Evolutionary conservation across 2,329 filamentous ascomycete genomes (phyloP).

Genomic region (Aspergillus flavus): DNA sequence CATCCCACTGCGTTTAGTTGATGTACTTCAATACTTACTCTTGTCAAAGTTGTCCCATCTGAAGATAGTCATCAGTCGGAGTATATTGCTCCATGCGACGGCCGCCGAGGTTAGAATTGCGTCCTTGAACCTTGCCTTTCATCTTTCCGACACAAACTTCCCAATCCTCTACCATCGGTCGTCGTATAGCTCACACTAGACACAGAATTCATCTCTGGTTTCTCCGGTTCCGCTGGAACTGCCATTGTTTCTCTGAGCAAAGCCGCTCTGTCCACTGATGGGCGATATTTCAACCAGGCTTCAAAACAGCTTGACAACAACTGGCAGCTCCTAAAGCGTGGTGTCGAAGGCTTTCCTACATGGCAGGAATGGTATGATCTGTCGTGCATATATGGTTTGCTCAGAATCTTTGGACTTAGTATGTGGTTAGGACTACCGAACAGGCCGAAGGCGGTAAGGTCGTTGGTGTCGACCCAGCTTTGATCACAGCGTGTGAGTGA

Average conservation of each 20-base stretch:
- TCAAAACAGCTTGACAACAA: slow-evolving; percentile 86
- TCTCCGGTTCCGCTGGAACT: slow-evolving; percentile 91
- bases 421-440: slow-evolving; percentile 63
- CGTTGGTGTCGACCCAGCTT: slow-evolving; percentile 86
- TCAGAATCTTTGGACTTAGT: slow-evolving; percentile 14
- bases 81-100: slow-evolving; percentile 96
- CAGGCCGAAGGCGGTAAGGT: slow-evolving; percentile 83
- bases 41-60: slow-evolving; percentile 77
- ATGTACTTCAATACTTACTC: slow-evolving; percentile 36
- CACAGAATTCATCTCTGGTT: slow-evolving; percentile 82
- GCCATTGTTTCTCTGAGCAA: slow-evolving; percentile 85
- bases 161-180: slow-evolving; percentile 7
- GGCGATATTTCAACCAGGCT: slow-evolving; percentile 97
- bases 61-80: slow-evolving; percentile 98
- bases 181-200: slow-evolving; percentile 19
- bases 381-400: slow-evolving; percentile 6
- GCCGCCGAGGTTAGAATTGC: slow-evolving; percentile 65
- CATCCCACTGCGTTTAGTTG: slow-evolving; percentile 18
- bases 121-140: slow-evolving; percentile 6
- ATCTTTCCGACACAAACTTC: slow-evolving; percentile 5
- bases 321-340: slow-evolving; percentile 90
- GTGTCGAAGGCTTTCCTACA: slow-evolving; percentile 88
- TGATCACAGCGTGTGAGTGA: slow-evolving; percentile 69
- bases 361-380: slow-evolving; percentile 97
- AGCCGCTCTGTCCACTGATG: slow-evolving; percentile 90